A percentile compares a stretch with the other conserved stretches of the same genome.
Evolutionary conservation across 192 early-diverging fungal species (phyloP).

Genomic region (Lunasporangiospora selenospora): DNA sequence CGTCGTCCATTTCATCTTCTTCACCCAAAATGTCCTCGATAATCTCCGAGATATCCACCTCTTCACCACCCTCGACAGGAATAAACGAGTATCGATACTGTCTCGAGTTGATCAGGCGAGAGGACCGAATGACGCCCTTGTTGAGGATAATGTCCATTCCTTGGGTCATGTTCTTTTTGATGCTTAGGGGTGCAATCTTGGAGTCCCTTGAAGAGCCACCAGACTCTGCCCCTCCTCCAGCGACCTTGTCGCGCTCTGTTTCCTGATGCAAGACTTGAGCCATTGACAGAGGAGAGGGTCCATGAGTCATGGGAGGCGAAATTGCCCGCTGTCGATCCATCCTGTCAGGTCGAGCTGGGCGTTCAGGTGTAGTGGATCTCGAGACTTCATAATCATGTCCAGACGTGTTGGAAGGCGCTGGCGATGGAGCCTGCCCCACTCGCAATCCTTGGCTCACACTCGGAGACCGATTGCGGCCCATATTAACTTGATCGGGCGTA

Average conservation of each 20-base stretch:
- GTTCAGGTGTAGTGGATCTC: slow-evolving; percentile 26
- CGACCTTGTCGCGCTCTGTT: not conserved
- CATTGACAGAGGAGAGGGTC: slow-evolving; percentile 30
- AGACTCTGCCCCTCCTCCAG: not conserved
- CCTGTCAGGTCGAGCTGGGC: slow-evolving; percentile 30
- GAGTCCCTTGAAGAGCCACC: not conserved
- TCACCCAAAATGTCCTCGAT: slow-evolving; percentile 54
- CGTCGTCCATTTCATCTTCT: slow-evolving; percentile 21
- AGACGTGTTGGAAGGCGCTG: slow-evolving; percentile 1
- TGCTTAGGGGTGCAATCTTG: slow-evolving; percentile 31
- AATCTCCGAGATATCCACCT: slow-evolving; percentile 54
- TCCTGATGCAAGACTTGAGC: slow-evolving; percentile 13
- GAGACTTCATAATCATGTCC: slow-evolving; percentile 6
- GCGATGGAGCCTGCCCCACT: slow-evolving; percentile 24
- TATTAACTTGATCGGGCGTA: slow-evolving; percentile 19
- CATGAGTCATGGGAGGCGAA: slow-evolving; percentile 32
- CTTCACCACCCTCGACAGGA: slow-evolving; percentile 40
- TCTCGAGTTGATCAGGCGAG: slow-evolving; percentile 46
- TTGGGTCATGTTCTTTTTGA: slow-evolving; percentile 46
- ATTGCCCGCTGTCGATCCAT: slow-evolving; percentile 33
- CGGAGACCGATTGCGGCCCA: slow-evolving; percentile 27
- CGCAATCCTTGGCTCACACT: slow-evolving; percentile 35
- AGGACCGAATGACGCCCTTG: slow-evolving; percentile 49
- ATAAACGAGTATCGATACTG: slow-evolving; percentile 55
- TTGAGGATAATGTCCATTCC: slow-evolving; percentile 47